Conservation (phyloP, 805 yeast species). For the Ogataea nakhonphanomensis region DNA sequence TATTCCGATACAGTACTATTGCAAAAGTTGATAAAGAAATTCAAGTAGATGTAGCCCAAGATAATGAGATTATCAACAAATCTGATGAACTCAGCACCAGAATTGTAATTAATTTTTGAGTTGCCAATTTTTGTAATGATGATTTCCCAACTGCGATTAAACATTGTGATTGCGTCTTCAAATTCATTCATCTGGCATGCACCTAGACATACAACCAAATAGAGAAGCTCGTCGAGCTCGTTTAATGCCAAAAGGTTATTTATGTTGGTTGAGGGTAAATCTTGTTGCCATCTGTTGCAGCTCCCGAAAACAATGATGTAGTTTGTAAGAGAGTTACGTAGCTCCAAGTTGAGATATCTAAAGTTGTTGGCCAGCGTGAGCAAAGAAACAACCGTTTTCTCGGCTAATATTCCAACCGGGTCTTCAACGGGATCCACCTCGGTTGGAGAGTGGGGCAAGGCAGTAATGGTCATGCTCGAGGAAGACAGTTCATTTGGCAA, state of each 20-base stretch:
- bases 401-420: conserved; percentile 10
- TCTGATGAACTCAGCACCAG: conserved; percentile 30
- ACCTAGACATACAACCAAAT: conserved; percentile 46
- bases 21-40: conserved; percentile 34
- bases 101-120: conserved; percentile 31
- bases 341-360: conserved; percentile 19
- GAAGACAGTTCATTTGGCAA: background rate
- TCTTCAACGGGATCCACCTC: conserved; percentile 13
- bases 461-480: conserved; percentile 1
- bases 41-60: conserved; percentile 41
- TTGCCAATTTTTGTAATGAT: conserved; percentile 29
- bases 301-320: conserved; percentile 25
- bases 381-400: conserved; percentile 33
- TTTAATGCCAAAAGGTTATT: conserved; percentile 24
- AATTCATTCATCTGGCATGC: conserved; percentile 36
- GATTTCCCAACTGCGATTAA: conserved; percentile 44
- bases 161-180: conserved; percentile 35
- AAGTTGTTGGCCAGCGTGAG: conserved; percentile 33
- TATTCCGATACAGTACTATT: conserved; percentile 12
- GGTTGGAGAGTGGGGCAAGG: conserved; percentile 1
- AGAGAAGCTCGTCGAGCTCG: conserved; percentile 39
- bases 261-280: conserved; percentile 21
- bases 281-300: conserved; percentile 14
- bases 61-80: conserved; percentile 46
- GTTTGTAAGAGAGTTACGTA: conserved; percentile 25